These are phyloP conservation scores for Seiridium cupressi DNA, from an alignment of 2,329 filamentous ascomycete genomes.

Conservation along the genomic window DNA sequence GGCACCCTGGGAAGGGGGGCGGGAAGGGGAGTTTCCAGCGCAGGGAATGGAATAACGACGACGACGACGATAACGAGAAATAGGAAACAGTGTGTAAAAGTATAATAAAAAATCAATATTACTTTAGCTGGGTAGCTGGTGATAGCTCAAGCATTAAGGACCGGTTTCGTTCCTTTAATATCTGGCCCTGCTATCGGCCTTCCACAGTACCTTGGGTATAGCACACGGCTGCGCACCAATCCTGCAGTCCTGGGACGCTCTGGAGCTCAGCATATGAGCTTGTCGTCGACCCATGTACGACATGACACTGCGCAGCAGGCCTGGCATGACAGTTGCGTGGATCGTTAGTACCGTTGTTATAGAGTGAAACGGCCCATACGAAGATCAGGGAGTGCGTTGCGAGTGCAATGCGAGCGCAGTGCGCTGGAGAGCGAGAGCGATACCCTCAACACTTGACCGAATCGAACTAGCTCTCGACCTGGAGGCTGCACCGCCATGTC, in stretches of 20 bases:
- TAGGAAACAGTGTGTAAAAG: too few species aligned
- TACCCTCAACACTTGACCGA: conserved; percentile 1
- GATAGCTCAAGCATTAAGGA: conserved; percentile 4
- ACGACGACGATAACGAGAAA: too few species aligned
- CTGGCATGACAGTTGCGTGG: conserved; percentile 5
- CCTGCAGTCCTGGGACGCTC: not conserved
- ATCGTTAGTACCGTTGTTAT: conserved; percentile 10
- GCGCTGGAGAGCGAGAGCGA: not conserved
- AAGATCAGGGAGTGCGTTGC: conserved; percentile 8
- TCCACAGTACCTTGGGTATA: not conserved
- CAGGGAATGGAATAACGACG: too few species aligned
- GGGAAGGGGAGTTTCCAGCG: too few species aligned
- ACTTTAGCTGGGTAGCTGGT: not conserved
- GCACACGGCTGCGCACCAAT: not conserved
- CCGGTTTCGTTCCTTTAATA: conserved; percentile 8
- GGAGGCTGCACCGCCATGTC: not conserved
- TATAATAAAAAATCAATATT: too few species aligned
- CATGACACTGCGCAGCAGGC: conserved; percentile 2
- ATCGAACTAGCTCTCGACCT: not conserved
- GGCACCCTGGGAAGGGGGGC: conserved; percentile 4
- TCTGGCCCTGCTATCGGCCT: not conserved
- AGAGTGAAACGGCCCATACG: conserved; percentile 13
- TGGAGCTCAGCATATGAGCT: not conserved
- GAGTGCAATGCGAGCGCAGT: too few species aligned
- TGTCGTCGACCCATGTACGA: conserved; percentile 7